These are phyloP conservation scores for Verticillium nubilum DNA, from an alignment of 2,329 filamentous ascomycete species.

Conservation along the genomic window DNA sequence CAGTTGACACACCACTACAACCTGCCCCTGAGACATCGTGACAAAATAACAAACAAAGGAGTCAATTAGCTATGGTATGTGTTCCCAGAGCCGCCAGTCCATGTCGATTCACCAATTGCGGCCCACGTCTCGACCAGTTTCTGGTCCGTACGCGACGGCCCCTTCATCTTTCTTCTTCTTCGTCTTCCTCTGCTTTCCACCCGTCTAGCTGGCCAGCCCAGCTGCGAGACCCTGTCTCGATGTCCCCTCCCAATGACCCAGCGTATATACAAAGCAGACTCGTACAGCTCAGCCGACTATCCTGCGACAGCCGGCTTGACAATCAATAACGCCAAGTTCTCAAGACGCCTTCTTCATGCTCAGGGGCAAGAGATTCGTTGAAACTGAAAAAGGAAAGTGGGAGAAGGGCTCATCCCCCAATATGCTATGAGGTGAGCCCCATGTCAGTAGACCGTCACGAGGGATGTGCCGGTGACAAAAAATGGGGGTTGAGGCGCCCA, in stretches of 20 bases:
- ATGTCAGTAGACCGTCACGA: too few species aligned
- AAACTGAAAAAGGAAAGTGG: background rate
- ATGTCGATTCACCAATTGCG: background rate
- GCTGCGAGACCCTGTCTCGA: background rate
- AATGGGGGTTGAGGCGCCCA: background rate
- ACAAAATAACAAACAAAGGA: background rate
- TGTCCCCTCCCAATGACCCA: background rate
- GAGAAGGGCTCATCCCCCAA: background rate
- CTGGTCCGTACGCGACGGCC: background rate
- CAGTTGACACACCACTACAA: background rate
- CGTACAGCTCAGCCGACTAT: background rate
- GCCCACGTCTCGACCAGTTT: background rate
- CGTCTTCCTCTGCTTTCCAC: background rate
- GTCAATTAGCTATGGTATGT: background rate
- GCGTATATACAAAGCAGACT: conserved; percentile 1
- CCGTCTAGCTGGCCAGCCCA: background rate
- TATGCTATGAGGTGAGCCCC: background rate
- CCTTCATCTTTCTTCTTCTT: background rate
- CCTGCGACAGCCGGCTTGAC: background rate
- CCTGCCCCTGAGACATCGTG: background rate
- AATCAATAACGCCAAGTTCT: conserved; percentile 1
- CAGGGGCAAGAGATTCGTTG: background rate
- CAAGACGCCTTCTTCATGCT: conserved; percentile 4
- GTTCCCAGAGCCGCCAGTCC: background rate
- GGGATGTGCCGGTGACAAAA: too few species aligned